These are phyloP conservation scores for Diplodia sapinea DNA, from an alignment of 2,329 filamentous ascomycete genomes.

Conservation along the genomic window DNA sequence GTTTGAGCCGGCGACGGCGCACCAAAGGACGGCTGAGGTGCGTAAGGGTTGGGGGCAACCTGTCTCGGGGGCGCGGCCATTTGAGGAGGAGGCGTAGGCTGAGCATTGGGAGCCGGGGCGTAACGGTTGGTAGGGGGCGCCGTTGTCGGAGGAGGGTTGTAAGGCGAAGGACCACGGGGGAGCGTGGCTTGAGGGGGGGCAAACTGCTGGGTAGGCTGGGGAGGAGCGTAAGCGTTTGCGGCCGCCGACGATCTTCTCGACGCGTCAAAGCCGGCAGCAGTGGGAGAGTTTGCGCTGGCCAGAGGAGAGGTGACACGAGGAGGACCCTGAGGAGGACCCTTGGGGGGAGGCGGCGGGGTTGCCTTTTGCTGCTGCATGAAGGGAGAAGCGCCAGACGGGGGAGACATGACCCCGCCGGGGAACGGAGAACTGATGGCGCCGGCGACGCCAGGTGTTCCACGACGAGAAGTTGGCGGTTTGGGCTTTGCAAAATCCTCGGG, in stretches of 20 bases:
- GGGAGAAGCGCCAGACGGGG: conserved; percentile 64
- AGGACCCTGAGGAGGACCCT: conserved; percentile 65
- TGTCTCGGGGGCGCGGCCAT: conserved; percentile 50
- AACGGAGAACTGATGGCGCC: conserved; percentile 78
- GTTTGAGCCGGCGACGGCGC: conserved; percentile 43
- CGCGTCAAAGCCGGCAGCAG: conserved; percentile 39
- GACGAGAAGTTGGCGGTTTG: conserved; percentile 65
- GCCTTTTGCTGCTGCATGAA: conserved; percentile 66
- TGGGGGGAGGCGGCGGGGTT: conserved; percentile 81
- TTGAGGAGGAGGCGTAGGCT: conserved; percentile 53
- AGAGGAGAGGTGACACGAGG: conserved; percentile 74
- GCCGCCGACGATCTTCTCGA: conserved; percentile 58
- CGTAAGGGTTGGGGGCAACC: conserved; percentile 55
- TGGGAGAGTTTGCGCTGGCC: conserved; percentile 56
- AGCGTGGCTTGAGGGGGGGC: conserved; percentile 63
- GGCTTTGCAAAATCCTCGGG: conserved; percentile 70
- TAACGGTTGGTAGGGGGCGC: conserved; percentile 74
- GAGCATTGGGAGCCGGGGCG: conserved; percentile 66
- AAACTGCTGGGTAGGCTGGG: conserved; percentile 50
- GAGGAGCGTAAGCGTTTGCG: conserved; percentile 69
- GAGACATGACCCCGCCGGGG: conserved; percentile 59
- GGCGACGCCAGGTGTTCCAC: conserved; percentile 69
- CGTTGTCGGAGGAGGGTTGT: conserved; percentile 80
- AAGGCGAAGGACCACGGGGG: conserved; percentile 80
- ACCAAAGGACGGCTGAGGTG: conserved; percentile 36